Base-by-base conservation (phyloP, 129 eudicot species). In the Pseudognaphalium luteoalbum region DNA sequence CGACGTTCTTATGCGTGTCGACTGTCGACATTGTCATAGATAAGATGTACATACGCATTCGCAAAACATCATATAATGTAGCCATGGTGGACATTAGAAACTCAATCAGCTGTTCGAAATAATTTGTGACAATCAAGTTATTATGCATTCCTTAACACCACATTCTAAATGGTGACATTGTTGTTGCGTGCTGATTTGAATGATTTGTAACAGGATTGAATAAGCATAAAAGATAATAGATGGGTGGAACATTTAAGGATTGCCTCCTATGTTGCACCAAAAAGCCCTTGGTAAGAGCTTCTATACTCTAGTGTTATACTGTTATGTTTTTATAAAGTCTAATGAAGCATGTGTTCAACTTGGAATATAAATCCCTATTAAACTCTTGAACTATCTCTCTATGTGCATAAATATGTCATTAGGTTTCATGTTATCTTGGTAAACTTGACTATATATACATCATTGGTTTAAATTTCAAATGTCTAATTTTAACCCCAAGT, bases 181-280 rank as follows among this genome's bases (percentile, higher is more conserved):
- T 66, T 47, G 19, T 81, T 25, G 14, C 61, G 35, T 69, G 33
- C 3, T 17, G 3, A 10, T 21, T 25, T 61, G 11, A 25, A 41
- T 35, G 17, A 2, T 39, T 47, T 56, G 54, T 51, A 25, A 57
- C 66, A 83, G 85, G 72, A 12, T 25, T 29, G 73, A 71, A 65
- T 47, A 52, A 14, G 37, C 33, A 33, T 35, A 8, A 77, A 63
- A 34, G 62, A 44, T 57, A 52, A 35, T 37, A 57, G 16, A 83
- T 85, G 92, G 89, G 81, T 1, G 77, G 66, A 11, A 86, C 71
- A 47, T 71, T 90, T 21, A 87, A 76, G 72, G 82, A 57, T 25
- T 90, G 96, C 82, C 68, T 87, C 79, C 61, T 87, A 20, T 90
- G 96, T 68, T 90, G 92, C 70, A 28, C 79, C 9, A 54, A 47